phyloP scores from a whole-genome alignment of 2,329 filamentous ascomycete genomes.

The Talaromyces sp. region DNA sequence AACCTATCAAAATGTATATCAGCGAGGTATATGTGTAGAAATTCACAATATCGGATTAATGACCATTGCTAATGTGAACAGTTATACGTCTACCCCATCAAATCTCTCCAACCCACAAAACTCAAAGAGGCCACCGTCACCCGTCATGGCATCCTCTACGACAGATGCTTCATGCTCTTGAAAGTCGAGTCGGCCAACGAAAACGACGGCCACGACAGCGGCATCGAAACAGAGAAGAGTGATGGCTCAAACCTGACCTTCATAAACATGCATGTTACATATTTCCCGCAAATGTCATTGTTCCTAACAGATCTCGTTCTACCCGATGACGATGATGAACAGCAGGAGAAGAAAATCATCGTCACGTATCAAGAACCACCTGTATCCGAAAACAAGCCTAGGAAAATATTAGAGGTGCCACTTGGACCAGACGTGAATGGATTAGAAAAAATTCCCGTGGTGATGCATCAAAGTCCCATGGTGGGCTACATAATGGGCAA shows the following conservation, averaged over 20 bases:
- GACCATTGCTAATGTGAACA: slow-evolving; percentile 29
- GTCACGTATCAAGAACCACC: slow-evolving; percentile 41
- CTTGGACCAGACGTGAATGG: slow-evolving; percentile 52
- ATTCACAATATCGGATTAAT: background rate
- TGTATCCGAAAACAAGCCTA: slow-evolving; percentile 28
- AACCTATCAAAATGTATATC: slow-evolving; percentile 4
- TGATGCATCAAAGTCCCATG: slow-evolving; percentile 60
- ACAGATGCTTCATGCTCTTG: slow-evolving; percentile 70
- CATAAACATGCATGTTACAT: slow-evolving; percentile 60
- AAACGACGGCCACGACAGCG: slow-evolving; percentile 24
- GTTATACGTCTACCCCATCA: slow-evolving; percentile 73
- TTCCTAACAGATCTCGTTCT: slow-evolving; percentile 60
- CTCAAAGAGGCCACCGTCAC: slow-evolving; percentile 56
- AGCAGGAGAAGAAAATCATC: slow-evolving; percentile 35
- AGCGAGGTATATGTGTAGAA: background rate
- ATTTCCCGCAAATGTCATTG: slow-evolving; percentile 60
- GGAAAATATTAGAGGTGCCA: slow-evolving; percentile 53
- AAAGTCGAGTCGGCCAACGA: slow-evolving; percentile 45
- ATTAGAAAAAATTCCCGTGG: slow-evolving; percentile 53
- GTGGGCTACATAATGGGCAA: slow-evolving; percentile 63
- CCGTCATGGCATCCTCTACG: slow-evolving; percentile 62
- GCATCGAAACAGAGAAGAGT: slow-evolving; percentile 10
- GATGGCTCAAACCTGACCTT: slow-evolving; percentile 26
- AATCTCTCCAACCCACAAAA: slow-evolving; percentile 64
- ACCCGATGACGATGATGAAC: slow-evolving; percentile 22